These are phyloP conservation scores for Solanum neorickii DNA, from an alignment of 257 asterid species.

Conservation along the genomic window DNA sequence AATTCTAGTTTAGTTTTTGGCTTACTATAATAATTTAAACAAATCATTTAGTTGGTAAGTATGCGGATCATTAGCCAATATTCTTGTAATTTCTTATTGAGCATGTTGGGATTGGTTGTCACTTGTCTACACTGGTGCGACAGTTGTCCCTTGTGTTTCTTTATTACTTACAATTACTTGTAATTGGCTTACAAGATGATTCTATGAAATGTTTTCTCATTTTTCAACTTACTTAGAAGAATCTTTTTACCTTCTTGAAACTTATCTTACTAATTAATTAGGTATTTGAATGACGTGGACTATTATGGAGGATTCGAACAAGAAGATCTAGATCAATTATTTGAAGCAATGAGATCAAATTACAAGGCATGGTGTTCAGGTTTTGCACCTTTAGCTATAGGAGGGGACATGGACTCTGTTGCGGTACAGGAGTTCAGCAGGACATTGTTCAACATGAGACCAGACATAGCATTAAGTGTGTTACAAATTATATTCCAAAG, in stretches of 20 bases:
- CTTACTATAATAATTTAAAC: background rate
- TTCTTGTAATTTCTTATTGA: background rate
- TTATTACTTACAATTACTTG: background rate
- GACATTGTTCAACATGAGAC: constrained; percentile 81
- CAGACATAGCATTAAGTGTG: constrained; percentile 69
- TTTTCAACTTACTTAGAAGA: background rate
- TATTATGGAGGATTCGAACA: constrained; percentile 77
- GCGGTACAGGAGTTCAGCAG: constrained; percentile 80
- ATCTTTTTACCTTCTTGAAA: background rate
- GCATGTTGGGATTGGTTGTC: background rate
- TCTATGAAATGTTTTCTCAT: background rate
- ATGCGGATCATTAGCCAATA: background rate
- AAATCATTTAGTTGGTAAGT: background rate
- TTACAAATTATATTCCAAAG: constrained; percentile 48
- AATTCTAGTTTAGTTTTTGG: background rate
- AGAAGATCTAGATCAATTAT: constrained; percentile 46
- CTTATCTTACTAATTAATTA: background rate
- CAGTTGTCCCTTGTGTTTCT: background rate
- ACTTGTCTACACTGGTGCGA: background rate
- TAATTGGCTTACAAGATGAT: constrained; percentile 1
- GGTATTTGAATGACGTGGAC: constrained; percentile 56
- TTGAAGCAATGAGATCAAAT: constrained; percentile 55
- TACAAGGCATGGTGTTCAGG: constrained; percentile 76
- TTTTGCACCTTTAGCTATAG: constrained; percentile 69
- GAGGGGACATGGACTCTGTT: constrained; percentile 74